Evolutionary conservation across 169 alveolate species (phyloP).

Genomic region (Cryptosporidium canis): DNA sequence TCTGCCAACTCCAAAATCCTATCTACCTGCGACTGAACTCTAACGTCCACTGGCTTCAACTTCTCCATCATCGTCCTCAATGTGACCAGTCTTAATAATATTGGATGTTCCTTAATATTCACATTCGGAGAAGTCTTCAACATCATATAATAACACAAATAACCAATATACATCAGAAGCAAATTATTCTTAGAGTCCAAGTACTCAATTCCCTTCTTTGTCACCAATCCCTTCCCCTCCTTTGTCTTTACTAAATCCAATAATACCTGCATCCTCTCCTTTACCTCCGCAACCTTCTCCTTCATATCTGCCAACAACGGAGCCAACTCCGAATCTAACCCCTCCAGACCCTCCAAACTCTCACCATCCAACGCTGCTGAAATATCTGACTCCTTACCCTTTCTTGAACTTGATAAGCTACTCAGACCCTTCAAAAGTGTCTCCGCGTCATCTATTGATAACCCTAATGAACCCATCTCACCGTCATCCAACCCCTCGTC

Average conservation of each 20-base stretch:
- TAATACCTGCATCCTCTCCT: conserved; percentile 41
- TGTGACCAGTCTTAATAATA: conserved; percentile 71
- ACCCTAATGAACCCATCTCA: background rate
- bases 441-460: conserved; percentile 45
- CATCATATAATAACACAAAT: conserved; percentile 61
- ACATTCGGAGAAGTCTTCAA: conserved; percentile 60
- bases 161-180: conserved; percentile 48
- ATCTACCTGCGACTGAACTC: conserved; percentile 49
- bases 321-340: conserved; percentile 14
- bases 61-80: conserved; percentile 72
- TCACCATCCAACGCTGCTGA: background rate
- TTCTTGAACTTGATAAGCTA: background rate
- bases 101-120: conserved; percentile 73
- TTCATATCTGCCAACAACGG: conserved; percentile 10
- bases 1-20: conserved; percentile 33
- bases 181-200: conserved; percentile 56
- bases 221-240: conserved; percentile 11
- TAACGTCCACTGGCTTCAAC: conserved; percentile 70
- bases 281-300: conserved; percentile 57
- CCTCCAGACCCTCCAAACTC: background rate
- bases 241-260: conserved; percentile 4
- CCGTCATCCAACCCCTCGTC: conserved; percentile 13
- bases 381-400: background rate
- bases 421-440: conserved; percentile 22
- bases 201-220: conserved; percentile 58